These are phyloP conservation scores for Microcos paniculata DNA, from an alignment of 345 rosid genomes.

Conservation along the genomic window DNA sequence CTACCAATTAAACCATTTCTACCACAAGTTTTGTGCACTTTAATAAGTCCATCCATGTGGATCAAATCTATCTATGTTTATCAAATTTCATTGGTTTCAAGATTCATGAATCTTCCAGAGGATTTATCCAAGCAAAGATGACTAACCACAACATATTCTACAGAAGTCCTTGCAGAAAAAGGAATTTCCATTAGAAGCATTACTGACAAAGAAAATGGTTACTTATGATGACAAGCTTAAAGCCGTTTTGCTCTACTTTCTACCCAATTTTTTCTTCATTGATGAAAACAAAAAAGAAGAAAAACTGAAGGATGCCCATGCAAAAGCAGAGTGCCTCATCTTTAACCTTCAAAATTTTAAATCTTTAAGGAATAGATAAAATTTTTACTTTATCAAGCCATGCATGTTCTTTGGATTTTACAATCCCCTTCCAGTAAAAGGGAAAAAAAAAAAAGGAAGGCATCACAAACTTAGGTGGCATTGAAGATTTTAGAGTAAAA, in stretches of 20 bases:
- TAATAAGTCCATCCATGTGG: background rate
- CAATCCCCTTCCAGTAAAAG: background rate
- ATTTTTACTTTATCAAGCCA: constrained; percentile 1
- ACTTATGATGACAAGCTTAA: background rate
- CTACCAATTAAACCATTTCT: background rate
- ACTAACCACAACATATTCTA: background rate
- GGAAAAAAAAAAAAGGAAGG: background rate
- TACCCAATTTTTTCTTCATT: background rate
- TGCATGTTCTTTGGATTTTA: background rate
- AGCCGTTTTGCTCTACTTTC: constrained; percentile 6
- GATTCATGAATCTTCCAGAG: background rate
- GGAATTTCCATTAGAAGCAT: background rate
- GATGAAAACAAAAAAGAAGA: background rate
- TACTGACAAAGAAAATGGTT: background rate
- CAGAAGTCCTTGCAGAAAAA: background rate
- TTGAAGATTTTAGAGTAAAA: background rate
- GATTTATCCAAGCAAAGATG: background rate
- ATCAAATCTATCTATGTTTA: background rate
- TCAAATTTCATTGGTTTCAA: background rate
- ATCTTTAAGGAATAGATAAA: background rate
- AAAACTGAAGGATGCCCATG: background rate
- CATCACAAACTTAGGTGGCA: background rate
- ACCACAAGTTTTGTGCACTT: background rate
- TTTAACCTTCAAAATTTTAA: background rate
- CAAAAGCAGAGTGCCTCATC: background rate